Evolutionary conservation across 2,329 filamentous ascomycete species (phyloP).

Genomic region (Talaromyces sp.): DNA sequence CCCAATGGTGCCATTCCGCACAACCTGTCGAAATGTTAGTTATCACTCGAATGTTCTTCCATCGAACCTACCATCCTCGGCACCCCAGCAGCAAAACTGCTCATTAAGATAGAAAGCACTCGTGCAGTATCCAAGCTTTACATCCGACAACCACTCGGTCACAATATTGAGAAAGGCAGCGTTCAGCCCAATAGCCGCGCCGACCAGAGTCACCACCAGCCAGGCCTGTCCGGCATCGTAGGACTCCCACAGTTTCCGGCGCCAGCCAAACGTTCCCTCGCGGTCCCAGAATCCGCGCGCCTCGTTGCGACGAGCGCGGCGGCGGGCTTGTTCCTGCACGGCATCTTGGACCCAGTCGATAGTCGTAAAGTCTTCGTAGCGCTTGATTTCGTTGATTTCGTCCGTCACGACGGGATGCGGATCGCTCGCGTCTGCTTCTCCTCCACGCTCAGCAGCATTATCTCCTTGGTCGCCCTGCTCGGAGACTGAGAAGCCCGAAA

Average conservation of each 20-base stretch:
- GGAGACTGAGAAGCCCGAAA: slow-evolving; percentile 52
- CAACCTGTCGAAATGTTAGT: slow-evolving; percentile 54
- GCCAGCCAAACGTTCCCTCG: slow-evolving; percentile 67
- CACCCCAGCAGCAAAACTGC: slow-evolving; percentile 96
- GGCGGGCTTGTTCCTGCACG: slow-evolving; percentile 77
- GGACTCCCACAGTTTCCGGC: slow-evolving; percentile 72
- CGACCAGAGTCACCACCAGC: slow-evolving; percentile 92
- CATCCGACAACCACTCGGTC: slow-evolving; percentile 93
- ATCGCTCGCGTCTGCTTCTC: slow-evolving; percentile 51
- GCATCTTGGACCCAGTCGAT: slow-evolving; percentile 98
- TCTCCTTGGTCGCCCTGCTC: slow-evolving; percentile 52
- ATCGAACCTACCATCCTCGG: slow-evolving; percentile 63
- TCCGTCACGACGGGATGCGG: slow-evolving; percentile 72
- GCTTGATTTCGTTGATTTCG: slow-evolving; percentile 95
- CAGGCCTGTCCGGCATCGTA: slow-evolving; percentile 97
- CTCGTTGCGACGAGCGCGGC: slow-evolving; percentile 69
- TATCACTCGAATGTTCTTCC: background rate
- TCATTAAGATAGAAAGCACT: slow-evolving; percentile 97
- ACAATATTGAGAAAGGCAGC: slow-evolving; percentile 91
- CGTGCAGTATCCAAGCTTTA: slow-evolving; percentile 92
- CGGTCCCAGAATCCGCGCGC: slow-evolving; percentile 68
- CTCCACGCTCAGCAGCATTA: slow-evolving; percentile 2
- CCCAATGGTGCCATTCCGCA: slow-evolving; percentile 85
- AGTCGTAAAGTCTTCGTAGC: slow-evolving; percentile 98
- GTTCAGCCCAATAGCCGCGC: slow-evolving; percentile 87